Evolutionary conservation across 2,329 filamentous ascomycete species (phyloP).

Genomic region (Drechslerella dactyloides): DNA sequence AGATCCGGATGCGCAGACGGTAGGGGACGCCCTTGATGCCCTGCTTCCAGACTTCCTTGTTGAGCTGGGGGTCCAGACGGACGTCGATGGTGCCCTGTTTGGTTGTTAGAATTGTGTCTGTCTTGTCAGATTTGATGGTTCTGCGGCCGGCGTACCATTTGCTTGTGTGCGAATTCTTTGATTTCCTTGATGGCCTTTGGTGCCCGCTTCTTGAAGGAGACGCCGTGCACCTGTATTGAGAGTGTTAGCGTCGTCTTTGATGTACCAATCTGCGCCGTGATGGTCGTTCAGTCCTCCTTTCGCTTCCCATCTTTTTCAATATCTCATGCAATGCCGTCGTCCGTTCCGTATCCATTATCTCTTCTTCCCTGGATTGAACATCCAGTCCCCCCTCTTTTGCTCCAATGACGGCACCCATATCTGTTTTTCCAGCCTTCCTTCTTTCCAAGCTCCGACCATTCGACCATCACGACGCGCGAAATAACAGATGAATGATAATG

Average conservation of each 20-base stretch:
- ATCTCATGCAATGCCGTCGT: too few relatives aligned
- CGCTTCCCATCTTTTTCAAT: background rate
- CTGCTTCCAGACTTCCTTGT: conserved; percentile 99
- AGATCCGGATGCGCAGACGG: conserved; percentile 97
- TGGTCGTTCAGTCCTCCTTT: conserved; percentile 64
- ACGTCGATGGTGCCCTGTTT: conserved; percentile 90
- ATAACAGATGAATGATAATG: conserved; percentile 50
- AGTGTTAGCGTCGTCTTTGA: conserved; percentile 38
- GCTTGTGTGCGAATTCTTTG: conserved; percentile 86
- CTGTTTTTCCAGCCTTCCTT: too few relatives aligned
- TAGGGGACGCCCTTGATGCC: conserved; percentile 98
- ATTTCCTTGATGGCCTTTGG: conserved; percentile 99
- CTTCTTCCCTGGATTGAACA: too few relatives aligned
- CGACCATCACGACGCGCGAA: conserved; percentile 48
- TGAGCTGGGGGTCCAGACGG: conserved; percentile 96
- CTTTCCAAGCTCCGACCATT: too few relatives aligned
- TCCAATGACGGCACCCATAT: too few relatives aligned
- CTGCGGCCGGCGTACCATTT: conserved; percentile 78
- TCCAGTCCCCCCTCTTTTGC: too few relatives aligned
- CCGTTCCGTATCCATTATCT: background rate
- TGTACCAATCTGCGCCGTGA: conserved; percentile 50
- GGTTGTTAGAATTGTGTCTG: conserved; percentile 52
- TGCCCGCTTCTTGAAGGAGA: conserved; percentile 99
- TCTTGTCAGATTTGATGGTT: background rate
- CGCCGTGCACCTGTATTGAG: conserved; percentile 81